Evolutionary conservation across 2,329 filamentous ascomycete genomes (phyloP).

Genomic region (Phoma herbarum): DNA sequence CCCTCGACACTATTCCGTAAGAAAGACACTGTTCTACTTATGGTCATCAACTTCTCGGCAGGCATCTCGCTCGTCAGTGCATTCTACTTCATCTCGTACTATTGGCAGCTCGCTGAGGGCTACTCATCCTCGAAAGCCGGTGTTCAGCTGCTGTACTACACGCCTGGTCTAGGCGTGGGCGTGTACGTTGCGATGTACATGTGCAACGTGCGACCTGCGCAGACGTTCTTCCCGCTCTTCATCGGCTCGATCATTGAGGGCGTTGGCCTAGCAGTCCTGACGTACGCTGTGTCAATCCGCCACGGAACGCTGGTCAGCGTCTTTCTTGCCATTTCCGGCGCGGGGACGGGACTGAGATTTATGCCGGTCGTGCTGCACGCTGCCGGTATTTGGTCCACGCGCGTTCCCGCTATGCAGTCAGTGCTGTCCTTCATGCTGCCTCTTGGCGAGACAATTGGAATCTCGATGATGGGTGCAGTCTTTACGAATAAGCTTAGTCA

Average conservation of each 20-base stretch:
- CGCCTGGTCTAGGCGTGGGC: constrained; percentile 69
- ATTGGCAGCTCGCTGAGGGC: constrained; percentile 70
- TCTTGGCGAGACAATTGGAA: constrained; percentile 70
- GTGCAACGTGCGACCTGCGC: constrained; percentile 68
- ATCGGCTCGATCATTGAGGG: constrained; percentile 60
- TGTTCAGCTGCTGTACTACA: constrained; percentile 68
- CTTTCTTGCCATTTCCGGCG: constrained; percentile 72
- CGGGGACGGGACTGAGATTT: constrained; percentile 70
- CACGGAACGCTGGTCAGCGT: constrained; percentile 65
- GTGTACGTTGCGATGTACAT: constrained; percentile 66
- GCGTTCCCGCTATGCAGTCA: constrained; percentile 67
- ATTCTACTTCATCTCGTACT: constrained; percentile 74
- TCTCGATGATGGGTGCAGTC: constrained; percentile 74
- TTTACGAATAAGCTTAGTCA: constrained; percentile 67
- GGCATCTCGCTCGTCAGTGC: constrained; percentile 65
- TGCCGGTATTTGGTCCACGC: constrained; percentile 67
- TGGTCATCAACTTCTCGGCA: constrained; percentile 67
- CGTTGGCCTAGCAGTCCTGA: constrained; percentile 66
- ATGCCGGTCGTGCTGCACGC: constrained; percentile 72
- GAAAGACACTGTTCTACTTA: constrained; percentile 68
- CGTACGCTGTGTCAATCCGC: constrained; percentile 63
- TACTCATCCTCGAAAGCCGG: constrained; percentile 56
- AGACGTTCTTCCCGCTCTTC: constrained; percentile 68
- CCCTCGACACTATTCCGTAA: constrained; percentile 67
- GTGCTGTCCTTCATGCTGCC: constrained; percentile 68